Conservation (phyloP, 176 grass and related monocot species). For the Pontederia paniculata region DNA sequence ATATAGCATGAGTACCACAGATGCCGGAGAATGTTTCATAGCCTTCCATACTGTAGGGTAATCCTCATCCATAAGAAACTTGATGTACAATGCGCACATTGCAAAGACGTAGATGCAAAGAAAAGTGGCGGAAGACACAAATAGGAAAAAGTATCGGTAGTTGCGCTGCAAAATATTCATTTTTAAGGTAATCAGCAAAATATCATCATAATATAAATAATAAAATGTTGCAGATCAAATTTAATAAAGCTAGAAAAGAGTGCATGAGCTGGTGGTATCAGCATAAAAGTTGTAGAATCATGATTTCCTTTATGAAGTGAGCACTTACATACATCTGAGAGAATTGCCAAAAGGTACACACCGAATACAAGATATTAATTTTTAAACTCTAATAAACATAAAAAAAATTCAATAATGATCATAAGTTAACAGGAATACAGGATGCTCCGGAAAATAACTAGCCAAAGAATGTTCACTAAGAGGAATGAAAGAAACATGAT, state of each 20-base stretch:
- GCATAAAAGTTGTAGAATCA: too few species aligned
- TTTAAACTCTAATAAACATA: too few species aligned
- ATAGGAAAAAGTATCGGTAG: constrained; percentile 92
- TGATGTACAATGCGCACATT: constrained; percentile 87
- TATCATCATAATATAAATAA: not conserved
- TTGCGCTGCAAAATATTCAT: constrained; percentile 57
- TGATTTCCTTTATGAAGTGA: too few species aligned
- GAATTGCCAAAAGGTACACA: too few species aligned
- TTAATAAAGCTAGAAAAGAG: not conserved
- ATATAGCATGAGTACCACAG: constrained; percentile 78
- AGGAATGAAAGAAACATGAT: too few species aligned
- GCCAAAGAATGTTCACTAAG: too few species aligned
- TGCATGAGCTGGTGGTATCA: too few species aligned
- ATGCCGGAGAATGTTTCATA: constrained; percentile 73
- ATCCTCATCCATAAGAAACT: constrained; percentile 67
- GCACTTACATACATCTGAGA: too few species aligned
- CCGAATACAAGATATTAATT: too few species aligned
- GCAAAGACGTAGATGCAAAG: constrained; percentile 96
- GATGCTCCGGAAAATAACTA: too few species aligned
- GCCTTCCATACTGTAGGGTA: constrained; percentile 98
- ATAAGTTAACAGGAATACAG: too few species aligned
- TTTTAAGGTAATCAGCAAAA: constrained; percentile 5
- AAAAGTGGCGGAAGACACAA: constrained; percentile 84
- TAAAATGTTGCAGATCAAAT: not conserved
- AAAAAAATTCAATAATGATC: too few species aligned